Base-by-base conservation (phyloP, 805 yeast genomes). In the Kurtzmaniella fragi region DNA sequence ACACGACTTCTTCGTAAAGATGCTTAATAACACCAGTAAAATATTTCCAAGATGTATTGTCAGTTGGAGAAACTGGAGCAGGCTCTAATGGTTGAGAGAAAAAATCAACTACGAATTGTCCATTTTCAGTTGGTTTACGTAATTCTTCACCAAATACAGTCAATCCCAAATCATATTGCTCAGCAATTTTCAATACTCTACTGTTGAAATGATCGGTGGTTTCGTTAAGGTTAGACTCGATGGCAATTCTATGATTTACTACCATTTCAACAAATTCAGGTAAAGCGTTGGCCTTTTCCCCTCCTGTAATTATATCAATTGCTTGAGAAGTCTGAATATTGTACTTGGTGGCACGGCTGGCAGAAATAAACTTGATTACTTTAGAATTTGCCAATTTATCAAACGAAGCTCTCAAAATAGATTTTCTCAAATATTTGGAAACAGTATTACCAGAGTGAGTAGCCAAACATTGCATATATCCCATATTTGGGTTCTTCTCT, bases 391-490 rank as follows among this genome's bases (percentile, higher is more conserved):
- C 64, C 16, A 56, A 46, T 32, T 55, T 57, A 45, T 67, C 69
- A 41, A 40, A 56, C 1, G 60, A 66, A 3, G 71, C 65, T 38
- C 64, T 53, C 38, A 67, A 51, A 26, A 68, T 64, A 3, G 59
- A 48, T 41, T 59, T 60, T 32, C 50, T 57, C 27, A 49, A 34
- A 31, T 44, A 15, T 31, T 32, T 25, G 20, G 52, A 34, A 40
- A 53, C 17, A 25, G 66, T 66, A 5, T 40, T 47, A 38, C 37
- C 35, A 4, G 67, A 52, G 43, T 79, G 70, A 38, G 70, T 71
- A 1, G 90, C 91, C 40, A 73, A 52, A 61, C 95, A 85, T 53
- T 80, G 81, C 45, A 82, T 59, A 37, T 67, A 62, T 16, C 67
- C 66, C 51, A 77, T 70, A 42, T 75, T 62, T 10, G 95, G 95